Evolutionary conservation across 108 stramenopile genomes (phyloP).

Genomic region (Skeletonema costatum): DNA sequence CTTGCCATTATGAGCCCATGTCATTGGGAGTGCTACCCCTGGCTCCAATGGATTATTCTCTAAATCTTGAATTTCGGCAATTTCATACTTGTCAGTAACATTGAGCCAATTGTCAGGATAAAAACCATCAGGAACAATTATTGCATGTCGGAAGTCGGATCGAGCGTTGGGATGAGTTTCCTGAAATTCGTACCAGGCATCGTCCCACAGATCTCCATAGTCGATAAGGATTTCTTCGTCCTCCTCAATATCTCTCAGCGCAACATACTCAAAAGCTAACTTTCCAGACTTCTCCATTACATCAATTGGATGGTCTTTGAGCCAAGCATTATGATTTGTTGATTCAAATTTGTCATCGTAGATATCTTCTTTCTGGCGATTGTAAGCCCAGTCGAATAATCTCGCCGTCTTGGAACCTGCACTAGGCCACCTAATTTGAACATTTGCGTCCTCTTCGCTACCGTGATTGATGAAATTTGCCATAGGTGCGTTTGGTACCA

Average conservation of each 20-base stretch:
- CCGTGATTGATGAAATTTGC: conserved; percentile 76
- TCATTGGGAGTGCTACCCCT: conserved; percentile 34
- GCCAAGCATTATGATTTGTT: conserved; percentile 32
- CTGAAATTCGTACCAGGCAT: conserved; percentile 64
- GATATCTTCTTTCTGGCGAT: conserved; percentile 9
- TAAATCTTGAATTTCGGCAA: conserved; percentile 45
- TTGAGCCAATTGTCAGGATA: conserved; percentile 47
- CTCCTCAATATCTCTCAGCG: conserved; percentile 51
- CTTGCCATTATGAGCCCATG: conserved; percentile 49
- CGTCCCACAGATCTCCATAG: conserved; percentile 72
- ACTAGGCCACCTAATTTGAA: conserved; percentile 63
- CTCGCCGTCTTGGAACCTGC: conserved; percentile 27
- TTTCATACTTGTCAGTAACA: conserved; percentile 43
- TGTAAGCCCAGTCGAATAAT: conserved; percentile 44
- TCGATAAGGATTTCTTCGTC: conserved; percentile 70
- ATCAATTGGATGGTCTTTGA: conserved; percentile 35
- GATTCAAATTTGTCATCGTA: conserved; percentile 15
- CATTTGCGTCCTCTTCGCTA: conserved; percentile 51
- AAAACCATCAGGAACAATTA: conserved; percentile 40
- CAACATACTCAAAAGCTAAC: conserved; percentile 53
- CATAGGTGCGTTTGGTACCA: conserved; percentile 65
- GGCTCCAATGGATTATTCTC: conserved; percentile 32
- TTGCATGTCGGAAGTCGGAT: conserved; percentile 46
- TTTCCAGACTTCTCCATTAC: conserved; percentile 10
- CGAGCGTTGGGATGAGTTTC: conserved; percentile 29